phyloP scores from a whole-genome alignment of 2,329 filamentous ascomycete species.

The Phaeosphaeria sp. region DNA sequence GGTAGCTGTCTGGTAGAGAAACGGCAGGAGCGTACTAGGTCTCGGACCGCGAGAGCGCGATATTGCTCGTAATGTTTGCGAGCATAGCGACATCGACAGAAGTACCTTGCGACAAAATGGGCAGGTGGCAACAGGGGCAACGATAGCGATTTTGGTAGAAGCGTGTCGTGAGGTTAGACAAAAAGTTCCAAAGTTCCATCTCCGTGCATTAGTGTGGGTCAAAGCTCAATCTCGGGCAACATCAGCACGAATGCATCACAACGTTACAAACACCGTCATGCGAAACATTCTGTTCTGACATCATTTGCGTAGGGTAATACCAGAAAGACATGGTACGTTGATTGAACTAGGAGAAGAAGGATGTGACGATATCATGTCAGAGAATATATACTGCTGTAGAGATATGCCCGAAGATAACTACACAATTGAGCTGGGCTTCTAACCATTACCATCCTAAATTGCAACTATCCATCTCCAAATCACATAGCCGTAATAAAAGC shows the following conservation, averaged over 20 bases:
- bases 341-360: background rate
- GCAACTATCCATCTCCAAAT: background rate
- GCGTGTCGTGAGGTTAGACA: background rate
- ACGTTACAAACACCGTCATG: no score
- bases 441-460: background rate
- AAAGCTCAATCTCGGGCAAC: constrained; percentile 1
- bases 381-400: background rate
- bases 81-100: constrained; percentile 40
- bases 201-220: constrained; percentile 6
- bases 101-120: background rate
- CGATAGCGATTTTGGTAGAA: background rate
- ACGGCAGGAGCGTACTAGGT: constrained; percentile 62
- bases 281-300: no score
- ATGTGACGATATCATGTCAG: background rate
- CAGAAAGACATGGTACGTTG: background rate
- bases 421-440: background rate
- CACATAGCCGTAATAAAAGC: background rate
- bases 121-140: background rate
- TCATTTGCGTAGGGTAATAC: background rate
- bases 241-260: background rate
- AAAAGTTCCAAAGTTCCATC: constrained; percentile 3
- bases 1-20: constrained; percentile 76
- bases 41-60: constrained; percentile 39
- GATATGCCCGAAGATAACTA: background rate
- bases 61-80: constrained; percentile 37